These are phyloP conservation scores for Berkeleyomyces rouxiae DNA, from an alignment of 2,329 filamentous ascomycete genomes.

Conservation along the genomic window DNA sequence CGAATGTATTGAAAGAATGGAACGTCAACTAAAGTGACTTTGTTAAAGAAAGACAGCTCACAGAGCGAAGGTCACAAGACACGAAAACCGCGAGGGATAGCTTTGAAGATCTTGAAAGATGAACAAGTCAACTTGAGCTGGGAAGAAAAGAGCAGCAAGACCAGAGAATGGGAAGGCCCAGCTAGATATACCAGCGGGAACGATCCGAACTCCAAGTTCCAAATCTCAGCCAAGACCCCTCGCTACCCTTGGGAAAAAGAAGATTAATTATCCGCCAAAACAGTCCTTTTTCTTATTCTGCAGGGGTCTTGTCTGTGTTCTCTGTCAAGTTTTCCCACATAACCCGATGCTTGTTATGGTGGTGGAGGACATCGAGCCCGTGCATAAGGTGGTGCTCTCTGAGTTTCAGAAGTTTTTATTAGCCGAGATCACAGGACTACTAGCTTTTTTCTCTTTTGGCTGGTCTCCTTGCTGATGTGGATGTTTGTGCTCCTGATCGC, in stretches of 20 bases:
- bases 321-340: not conserved
- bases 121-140: not conserved
- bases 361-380: not conserved
- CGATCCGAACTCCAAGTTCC: not conserved
- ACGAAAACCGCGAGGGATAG: not conserved
- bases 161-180: not conserved
- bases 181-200: not conserved
- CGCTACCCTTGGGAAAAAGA: not conserved
- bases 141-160: not conserved
- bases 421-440: not conserved
- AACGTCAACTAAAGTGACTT: constrained; percentile 6
- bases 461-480: not conserved
- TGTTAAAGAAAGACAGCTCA: constrained; percentile 3
- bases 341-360: not conserved
- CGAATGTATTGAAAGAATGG: not conserved
- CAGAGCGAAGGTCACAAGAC: constrained; percentile 1
- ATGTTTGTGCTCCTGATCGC: not conserved
- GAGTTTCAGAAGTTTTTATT: not conserved
- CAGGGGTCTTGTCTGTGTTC: not conserved
- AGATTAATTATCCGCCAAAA: not conserved
- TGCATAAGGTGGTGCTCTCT: not conserved
- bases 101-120: not conserved
- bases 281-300: not conserved
- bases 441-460: not conserved
- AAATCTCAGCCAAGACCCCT: not conserved